Evolutionary conservation across 1,139 yeast species (phyloP).

Genomic region (Debaryomycetaceae sp.): DNA sequence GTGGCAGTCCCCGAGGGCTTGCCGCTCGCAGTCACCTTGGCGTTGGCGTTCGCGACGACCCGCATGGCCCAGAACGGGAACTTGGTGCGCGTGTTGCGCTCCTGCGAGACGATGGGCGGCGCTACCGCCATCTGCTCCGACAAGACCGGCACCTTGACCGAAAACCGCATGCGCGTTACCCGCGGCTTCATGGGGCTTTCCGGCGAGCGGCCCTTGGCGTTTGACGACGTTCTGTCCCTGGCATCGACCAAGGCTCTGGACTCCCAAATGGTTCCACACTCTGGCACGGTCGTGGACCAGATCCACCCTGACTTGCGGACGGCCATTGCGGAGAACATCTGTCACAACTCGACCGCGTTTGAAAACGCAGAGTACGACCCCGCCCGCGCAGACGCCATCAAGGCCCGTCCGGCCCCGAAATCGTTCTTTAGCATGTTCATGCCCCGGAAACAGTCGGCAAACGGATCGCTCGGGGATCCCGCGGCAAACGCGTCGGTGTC

Average conservation of each 20-base stretch:
- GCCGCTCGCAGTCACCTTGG: constrained; percentile 91
- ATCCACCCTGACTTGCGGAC: constrained; percentile 23
- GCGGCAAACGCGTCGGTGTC: constrained; percentile 16
- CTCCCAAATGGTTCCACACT: constrained; percentile 12
- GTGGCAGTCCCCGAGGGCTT: constrained; percentile 99
- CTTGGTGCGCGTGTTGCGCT: constrained; percentile 81
- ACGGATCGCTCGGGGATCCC: constrained; percentile 6
- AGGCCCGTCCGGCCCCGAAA: constrained; percentile 18
- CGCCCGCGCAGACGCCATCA: constrained; percentile 20
- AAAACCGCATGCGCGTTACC: constrained; percentile 84
- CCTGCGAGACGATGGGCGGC: constrained; percentile 98
- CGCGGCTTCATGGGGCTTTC: constrained; percentile 52
- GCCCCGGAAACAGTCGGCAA: constrained; percentile 7
- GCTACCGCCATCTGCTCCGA: constrained; percentile 97
- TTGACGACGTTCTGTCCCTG: constrained; percentile 34
- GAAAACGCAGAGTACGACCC: constrained; percentile 44
- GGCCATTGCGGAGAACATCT: constrained; percentile 48
- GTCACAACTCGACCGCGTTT: constrained; percentile 82
- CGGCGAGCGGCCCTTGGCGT: constrained; percentile 13
- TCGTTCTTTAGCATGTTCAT: constrained; percentile 7
- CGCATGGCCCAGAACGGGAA: constrained; percentile 97
- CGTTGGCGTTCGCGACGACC: constrained; percentile 94
- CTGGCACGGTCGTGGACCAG: constrained; percentile 19
- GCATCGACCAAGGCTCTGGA: constrained; percentile 8
- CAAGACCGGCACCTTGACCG: constrained; percentile 93